phyloP scores from a whole-genome alignment of 1,139 yeast species.

The Sugiyamaella novakii region DNA sequence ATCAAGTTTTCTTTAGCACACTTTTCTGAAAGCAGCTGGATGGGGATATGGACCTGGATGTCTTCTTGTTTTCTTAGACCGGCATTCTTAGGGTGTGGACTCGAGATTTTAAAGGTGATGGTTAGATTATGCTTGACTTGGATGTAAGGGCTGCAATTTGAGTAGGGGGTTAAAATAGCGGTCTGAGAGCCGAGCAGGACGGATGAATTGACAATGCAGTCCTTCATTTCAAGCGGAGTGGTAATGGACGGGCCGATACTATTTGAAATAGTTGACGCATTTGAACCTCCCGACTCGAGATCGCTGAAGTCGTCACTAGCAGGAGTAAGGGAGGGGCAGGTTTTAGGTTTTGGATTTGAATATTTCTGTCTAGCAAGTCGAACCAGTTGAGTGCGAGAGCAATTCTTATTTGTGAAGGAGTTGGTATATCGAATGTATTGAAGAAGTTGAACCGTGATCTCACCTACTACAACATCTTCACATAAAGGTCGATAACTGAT shows the following conservation, averaged over 20 bases:
- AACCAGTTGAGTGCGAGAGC: background rate
- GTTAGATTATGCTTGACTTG: constrained; percentile 10
- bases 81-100: constrained; percentile 9
- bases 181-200: constrained; percentile 4
- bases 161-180: constrained; percentile 6
- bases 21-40: constrained; percentile 5
- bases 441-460: constrained; percentile 2
- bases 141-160: constrained; percentile 10
- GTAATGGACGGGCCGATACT: no score
- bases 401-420: constrained; percentile 5
- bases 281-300: no score
- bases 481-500: background rate
- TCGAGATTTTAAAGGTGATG: constrained; percentile 8
- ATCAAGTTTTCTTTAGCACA: constrained; percentile 9
- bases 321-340: no score
- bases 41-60: constrained; percentile 11
- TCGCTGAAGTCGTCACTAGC: no score
- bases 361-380: constrained; percentile 7
- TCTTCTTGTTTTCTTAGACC: constrained; percentile 14
- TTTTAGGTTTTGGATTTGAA: no score
- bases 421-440: constrained; percentile 9
- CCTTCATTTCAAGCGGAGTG: no score
- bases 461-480: constrained; percentile 2
- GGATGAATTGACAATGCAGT: no score
- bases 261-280: no score